Evolutionary conservation across 2,329 filamentous ascomycete genomes (phyloP).

Genomic region (Davidsoniella virescens): DNA sequence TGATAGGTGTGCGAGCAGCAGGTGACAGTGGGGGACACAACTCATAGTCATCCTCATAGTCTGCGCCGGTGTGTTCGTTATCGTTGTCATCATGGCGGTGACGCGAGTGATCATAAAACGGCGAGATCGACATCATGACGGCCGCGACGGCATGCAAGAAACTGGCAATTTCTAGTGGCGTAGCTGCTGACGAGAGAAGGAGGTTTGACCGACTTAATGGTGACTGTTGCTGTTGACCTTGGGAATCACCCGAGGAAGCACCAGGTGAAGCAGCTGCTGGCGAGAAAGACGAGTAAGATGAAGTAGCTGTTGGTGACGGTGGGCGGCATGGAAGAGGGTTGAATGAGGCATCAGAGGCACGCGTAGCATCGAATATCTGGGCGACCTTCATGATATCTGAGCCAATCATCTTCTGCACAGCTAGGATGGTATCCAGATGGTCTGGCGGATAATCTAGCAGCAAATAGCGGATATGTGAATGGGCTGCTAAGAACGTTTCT

Average conservation of each 20-base stretch:
- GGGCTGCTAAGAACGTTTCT: slow-evolving; percentile 39
- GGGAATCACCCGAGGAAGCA: slow-evolving; percentile 7
- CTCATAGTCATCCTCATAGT: background rate
- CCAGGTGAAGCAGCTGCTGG: slow-evolving; percentile 1
- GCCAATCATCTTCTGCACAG: slow-evolving; percentile 41
- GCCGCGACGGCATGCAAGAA: slow-evolving; percentile 38
- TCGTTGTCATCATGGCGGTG: background rate
- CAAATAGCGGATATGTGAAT: slow-evolving; percentile 37
- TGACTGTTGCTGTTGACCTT: slow-evolving; percentile 12
- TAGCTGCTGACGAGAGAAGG: slow-evolving; percentile 38
- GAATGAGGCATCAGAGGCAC: slow-evolving; percentile 12
- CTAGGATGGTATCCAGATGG: slow-evolving; percentile 39
- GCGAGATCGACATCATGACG: slow-evolving; percentile 28
- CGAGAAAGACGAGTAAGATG: slow-evolving; percentile 16
- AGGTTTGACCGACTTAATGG: slow-evolving; percentile 38
- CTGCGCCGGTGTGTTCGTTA: background rate
- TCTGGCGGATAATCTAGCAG: slow-evolving; percentile 42
- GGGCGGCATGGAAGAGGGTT: slow-evolving; percentile 14
- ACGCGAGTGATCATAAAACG: slow-evolving; percentile 7
- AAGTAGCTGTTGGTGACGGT: slow-evolving; percentile 17
- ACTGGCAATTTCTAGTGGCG: slow-evolving; percentile 33
- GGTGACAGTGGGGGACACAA: slow-evolving; percentile 9
- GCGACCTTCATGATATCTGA: slow-evolving; percentile 40
- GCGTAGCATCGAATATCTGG: slow-evolving; percentile 34
- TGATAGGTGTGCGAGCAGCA: slow-evolving; percentile 18